Evolutionary conservation across 306 rosid species (phyloP), one percentile per base, ranked within the genome.

Genomic region (Rubus idaeus): DNA sequence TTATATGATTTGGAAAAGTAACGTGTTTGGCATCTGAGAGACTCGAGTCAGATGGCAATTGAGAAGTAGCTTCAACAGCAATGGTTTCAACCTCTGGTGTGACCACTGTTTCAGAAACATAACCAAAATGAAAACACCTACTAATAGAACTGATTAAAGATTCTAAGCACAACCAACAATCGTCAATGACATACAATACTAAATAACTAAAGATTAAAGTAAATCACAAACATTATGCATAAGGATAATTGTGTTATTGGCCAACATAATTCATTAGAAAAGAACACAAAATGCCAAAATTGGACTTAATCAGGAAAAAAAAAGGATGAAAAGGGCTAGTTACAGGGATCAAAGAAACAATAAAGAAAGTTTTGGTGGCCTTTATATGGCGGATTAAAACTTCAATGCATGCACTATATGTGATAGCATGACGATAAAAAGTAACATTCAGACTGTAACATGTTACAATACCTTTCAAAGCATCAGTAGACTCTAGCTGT

Each of bases 1-100:
- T 88, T 81, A 92, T 90, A 85, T 92, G 92, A 75, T 80, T 87
- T 12, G 97, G 96, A 75, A 92, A 92, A 55, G 91, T 87, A 75
- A 90, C 96, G 49, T 73, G 91, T 73, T 87, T 91, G 78, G 70
- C 70, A 30, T 70, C 68, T 53, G 80, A 55, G 47, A 57, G 50
- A 49, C 77, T 82, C 60, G 44, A 79, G 73, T 83, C 92, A 77
- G 78, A 64, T 20, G 84, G 60, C 35, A 80, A 77, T 70, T 79
- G 86, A 78, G 84, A 37, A 53, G 76, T 60, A 37, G 71, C 83
- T 80, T 68, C 81, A 75, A 75, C 79, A 11, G 84, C 86, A 23
- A 81, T 63, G 21, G 83, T 74, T 82, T 76, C 76, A 85, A 84
- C 82, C 83, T 87, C 93, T 20, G 79, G 41, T 70, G 63, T 40